Evolutionary conservation across 2,329 filamentous ascomycete species (phyloP).

Genomic region (Rutstroemia sydowiana): DNA sequence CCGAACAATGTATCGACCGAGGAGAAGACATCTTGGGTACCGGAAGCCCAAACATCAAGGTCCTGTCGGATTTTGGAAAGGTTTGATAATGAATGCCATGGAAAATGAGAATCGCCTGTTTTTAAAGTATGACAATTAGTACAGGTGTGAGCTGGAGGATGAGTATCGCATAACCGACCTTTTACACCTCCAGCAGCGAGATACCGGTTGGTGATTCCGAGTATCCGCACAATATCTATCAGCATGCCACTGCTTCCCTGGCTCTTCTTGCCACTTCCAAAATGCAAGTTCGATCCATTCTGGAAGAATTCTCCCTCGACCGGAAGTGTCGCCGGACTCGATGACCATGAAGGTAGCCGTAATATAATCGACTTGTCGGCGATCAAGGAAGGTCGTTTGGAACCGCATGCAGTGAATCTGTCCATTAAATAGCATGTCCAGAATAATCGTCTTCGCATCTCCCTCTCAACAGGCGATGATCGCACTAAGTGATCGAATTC

Average conservation of each 20-base stretch:
- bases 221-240: slow-evolving; percentile 75
- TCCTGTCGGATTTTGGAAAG: slow-evolving; percentile 81
- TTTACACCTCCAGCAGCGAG: slow-evolving; percentile 80
- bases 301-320: slow-evolving; percentile 78
- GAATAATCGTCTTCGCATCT: slow-evolving; percentile 72
- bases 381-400: slow-evolving; percentile 73
- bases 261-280: slow-evolving; percentile 59
- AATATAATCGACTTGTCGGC: slow-evolving; percentile 69
- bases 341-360: slow-evolving; percentile 67
- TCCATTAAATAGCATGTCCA: slow-evolving; percentile 87
- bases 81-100: slow-evolving; percentile 81
- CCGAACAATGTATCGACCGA: slow-evolving; percentile 69
- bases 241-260: slow-evolving; percentile 75
- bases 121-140: slow-evolving; percentile 1
- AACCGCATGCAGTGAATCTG: slow-evolving; percentile 74
- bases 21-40: slow-evolving; percentile 71
- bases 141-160: background rate
- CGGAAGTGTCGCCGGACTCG: slow-evolving; percentile 51
- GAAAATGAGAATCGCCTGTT: slow-evolving; percentile 74
- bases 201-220: slow-evolving; percentile 78
- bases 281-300: slow-evolving; percentile 64
- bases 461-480: slow-evolving; percentile 61
- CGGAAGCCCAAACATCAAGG: slow-evolving; percentile 76
- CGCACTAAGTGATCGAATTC: slow-evolving; percentile 59
- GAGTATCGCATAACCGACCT: slow-evolving; percentile 13